Evolutionary conservation across 768 basidiomycete genomes (phyloP).

Genomic region (Russula vinacea): DNA sequence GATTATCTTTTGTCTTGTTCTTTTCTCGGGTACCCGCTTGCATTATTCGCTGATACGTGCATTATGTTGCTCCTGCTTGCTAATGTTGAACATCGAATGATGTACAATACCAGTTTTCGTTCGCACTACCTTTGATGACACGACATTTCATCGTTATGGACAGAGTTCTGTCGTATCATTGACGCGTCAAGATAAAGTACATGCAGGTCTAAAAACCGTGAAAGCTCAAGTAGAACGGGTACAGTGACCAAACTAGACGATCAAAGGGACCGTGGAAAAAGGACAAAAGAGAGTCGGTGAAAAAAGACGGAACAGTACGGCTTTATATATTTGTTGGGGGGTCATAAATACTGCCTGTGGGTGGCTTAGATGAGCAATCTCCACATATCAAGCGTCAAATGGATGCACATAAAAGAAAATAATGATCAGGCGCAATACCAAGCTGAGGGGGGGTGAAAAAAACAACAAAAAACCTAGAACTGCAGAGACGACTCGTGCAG

Average conservation of each 20-base stretch:
- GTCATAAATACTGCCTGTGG: constrained; percentile 21
- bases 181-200: constrained; percentile 23
- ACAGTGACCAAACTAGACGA: constrained; percentile 3
- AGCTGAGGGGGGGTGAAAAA: background rate
- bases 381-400: constrained; percentile 12
- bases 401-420: constrained; percentile 11
- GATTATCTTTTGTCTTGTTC: background rate
- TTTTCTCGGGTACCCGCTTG: background rate
- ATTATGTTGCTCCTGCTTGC: background rate
- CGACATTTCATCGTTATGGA: background rate
- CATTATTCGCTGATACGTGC: background rate
- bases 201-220: constrained; percentile 5
- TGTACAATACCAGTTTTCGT: background rate
- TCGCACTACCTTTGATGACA: background rate
- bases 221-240: background rate
- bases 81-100: constrained; percentile 6
- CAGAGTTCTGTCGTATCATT: constrained; percentile 1
- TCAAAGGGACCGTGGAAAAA: background rate
- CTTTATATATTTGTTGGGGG: constrained; percentile 16
- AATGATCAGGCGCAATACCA: constrained; percentile 2
- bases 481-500: constrained; percentile 16
- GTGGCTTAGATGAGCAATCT: constrained; percentile 24
- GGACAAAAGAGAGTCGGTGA: background rate
- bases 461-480: constrained; percentile 10
- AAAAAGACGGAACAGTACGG: background rate